Conservation (phyloP, 129 eudicot species). For the Pittosporum tobira region DNA sequence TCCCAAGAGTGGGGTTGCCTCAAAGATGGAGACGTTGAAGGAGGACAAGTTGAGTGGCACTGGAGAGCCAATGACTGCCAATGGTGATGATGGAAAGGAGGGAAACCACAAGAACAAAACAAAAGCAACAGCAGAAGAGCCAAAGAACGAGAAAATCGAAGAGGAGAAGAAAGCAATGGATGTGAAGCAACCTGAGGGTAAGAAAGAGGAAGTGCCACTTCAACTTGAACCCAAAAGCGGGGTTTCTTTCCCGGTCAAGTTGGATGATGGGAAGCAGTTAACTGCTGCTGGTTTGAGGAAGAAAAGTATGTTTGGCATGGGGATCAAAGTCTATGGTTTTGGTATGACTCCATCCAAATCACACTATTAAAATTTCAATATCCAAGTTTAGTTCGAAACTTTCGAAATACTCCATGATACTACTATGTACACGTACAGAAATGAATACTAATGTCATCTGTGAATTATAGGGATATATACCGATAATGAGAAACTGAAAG, state of each 20-base stretch:
- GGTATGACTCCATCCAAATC: conserved; percentile 22
- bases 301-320: conserved; percentile 53
- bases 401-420: neutral
- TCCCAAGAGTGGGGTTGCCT: conserved; percentile 18
- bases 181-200: conserved; percentile 3
- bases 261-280: conserved; percentile 50
- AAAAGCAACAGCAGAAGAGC: conserved; percentile 3
- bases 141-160: conserved; percentile 1
- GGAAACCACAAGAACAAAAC: conserved; percentile 3
- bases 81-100: conserved; percentile 3
- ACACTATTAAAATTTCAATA: neutral
- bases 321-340: conserved; percentile 46
- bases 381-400: neutral
- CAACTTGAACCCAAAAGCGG: conserved; percentile 50
- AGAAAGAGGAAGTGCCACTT: conserved; percentile 29
- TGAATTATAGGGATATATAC: conserved; percentile 45
- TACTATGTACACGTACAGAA: neutral
- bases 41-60: conserved; percentile 12
- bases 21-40: neutral
- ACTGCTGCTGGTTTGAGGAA: conserved; percentile 53
- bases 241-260: conserved; percentile 35
- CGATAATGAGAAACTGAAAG: conserved; percentile 41
- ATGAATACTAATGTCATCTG: neutral
- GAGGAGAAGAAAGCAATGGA: conserved; percentile 2
- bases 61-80: neutral